Evolutionary conservation across 164 flowering plant species (phyloP).

Genomic region (Piper longum): DNA sequence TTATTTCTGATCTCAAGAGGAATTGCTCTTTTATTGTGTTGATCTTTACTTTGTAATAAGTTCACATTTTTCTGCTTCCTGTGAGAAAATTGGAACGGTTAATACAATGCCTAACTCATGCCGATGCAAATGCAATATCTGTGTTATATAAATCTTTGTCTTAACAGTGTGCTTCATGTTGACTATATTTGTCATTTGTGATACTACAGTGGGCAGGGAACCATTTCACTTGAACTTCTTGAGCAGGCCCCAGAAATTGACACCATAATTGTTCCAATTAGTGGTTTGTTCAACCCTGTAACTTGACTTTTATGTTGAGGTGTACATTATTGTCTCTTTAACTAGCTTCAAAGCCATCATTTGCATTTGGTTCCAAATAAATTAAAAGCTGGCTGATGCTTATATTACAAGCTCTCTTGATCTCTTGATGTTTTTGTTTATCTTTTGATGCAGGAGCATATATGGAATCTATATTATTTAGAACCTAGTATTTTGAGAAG

Average conservation of each 20-base stretch:
- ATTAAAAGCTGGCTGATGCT: no score
- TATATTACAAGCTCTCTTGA: neutral
- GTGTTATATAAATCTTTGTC: no score
- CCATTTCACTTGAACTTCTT: conserved; percentile 70
- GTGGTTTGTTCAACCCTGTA: conserved; percentile 34
- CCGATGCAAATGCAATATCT: no score
- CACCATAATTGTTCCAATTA: conserved; percentile 75
- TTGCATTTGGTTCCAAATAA: neutral
- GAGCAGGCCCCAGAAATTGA: conserved; percentile 64
- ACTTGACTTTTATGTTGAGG: neutral
- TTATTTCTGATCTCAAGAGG: no score
- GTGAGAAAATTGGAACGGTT: no score
- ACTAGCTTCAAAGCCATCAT: neutral
- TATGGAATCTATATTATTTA: no score
- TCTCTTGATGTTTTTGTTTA: neutral
- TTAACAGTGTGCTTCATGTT: no score
- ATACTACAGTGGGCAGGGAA: conserved; percentile 65
- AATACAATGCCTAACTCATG: no score
- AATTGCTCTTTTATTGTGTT: no score
- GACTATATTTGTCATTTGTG: neutral
- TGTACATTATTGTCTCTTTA: neutral
- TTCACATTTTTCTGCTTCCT: neutral
- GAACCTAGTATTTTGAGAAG: no score
- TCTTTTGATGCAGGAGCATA: no score
- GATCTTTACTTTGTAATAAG: neutral